These are phyloP conservation scores for Globomyces pollinis-pini DNA, from an alignment of 192 early-diverging fungal genomes.

Conservation along the genomic window DNA sequence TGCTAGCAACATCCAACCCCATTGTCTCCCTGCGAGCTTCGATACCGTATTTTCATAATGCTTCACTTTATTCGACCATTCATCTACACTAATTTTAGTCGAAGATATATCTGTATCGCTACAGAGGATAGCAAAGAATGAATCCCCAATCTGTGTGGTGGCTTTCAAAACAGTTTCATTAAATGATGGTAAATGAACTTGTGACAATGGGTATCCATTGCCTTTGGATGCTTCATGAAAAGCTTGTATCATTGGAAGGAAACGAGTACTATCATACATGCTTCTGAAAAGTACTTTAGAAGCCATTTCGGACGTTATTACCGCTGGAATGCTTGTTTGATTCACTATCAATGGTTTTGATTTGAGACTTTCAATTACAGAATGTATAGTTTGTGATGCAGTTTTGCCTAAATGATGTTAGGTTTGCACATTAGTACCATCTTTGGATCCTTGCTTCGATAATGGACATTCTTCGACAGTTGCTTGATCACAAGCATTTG, in stretches of 20 bases:
- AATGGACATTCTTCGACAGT: background rate
- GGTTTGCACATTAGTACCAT: background rate
- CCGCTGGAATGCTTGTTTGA: background rate
- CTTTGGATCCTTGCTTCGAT: background rate
- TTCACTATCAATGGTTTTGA: background rate
- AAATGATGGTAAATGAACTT: background rate
- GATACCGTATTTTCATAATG: too few relatives aligned
- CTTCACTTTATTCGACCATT: background rate
- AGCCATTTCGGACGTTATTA: background rate
- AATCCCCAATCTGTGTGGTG: background rate
- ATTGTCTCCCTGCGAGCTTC: background rate
- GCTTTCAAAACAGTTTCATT: background rate
- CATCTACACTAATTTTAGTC: background rate
- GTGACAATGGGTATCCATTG: background rate
- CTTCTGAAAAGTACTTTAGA: background rate
- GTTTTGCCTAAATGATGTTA: background rate
- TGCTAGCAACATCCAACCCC: background rate
- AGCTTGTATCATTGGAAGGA: slow-evolving; percentile 10
- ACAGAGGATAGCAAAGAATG: background rate
- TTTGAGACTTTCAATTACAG: background rate
- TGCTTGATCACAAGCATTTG: background rate
- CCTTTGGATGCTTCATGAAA: background rate
- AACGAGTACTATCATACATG: slow-evolving; percentile 13
- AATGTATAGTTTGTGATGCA: background rate
- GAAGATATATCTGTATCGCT: background rate